These are phyloP conservation scores for Zancudomyces culisetae DNA, from an alignment of 371 early-diverging fungal genomes.

Conservation along the genomic window DNA sequence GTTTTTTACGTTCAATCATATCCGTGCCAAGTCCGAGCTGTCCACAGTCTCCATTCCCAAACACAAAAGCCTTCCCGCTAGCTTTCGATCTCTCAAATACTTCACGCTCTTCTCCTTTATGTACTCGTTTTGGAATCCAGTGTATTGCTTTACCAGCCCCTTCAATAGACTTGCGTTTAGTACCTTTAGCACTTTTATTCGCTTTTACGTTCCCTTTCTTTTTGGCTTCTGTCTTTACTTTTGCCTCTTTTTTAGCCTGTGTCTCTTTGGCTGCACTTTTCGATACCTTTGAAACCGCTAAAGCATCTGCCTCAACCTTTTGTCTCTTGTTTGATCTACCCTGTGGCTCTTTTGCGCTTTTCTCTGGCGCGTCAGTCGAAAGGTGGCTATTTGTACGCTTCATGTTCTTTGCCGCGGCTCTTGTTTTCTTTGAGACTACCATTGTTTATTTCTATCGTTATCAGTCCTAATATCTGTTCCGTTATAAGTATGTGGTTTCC, in stretches of 20 bases:
- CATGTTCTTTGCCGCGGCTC: no score
- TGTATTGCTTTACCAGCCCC: constrained; percentile 2
- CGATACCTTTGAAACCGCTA: no score
- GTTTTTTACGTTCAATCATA: constrained; percentile 46
- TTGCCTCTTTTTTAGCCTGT: constrained; percentile 1
- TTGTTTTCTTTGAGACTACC: no score
- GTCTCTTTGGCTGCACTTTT: no score
- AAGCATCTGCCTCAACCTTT: no score
- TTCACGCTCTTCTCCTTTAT: constrained; percentile 5
- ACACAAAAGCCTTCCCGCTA: constrained; percentile 60
- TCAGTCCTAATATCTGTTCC: no score
- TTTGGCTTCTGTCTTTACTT: neutral
- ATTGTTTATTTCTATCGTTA: no score
- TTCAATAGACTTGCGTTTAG: neutral
- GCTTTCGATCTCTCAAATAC: constrained; percentile 4
- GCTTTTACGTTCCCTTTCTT: neutral
- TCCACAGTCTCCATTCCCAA: constrained; percentile 90
- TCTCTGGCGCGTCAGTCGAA: no score
- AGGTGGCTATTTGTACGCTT: no score
- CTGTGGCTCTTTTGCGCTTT: no score
- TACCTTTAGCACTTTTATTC: neutral
- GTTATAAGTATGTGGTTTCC: no score
- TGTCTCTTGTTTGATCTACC: no score
- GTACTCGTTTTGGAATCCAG: constrained; percentile 11
- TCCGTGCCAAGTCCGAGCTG: constrained; percentile 89